Base-by-base conservation (phyloP, 768 basidiomycete species). In the Naematelia aurantialba region DNA sequence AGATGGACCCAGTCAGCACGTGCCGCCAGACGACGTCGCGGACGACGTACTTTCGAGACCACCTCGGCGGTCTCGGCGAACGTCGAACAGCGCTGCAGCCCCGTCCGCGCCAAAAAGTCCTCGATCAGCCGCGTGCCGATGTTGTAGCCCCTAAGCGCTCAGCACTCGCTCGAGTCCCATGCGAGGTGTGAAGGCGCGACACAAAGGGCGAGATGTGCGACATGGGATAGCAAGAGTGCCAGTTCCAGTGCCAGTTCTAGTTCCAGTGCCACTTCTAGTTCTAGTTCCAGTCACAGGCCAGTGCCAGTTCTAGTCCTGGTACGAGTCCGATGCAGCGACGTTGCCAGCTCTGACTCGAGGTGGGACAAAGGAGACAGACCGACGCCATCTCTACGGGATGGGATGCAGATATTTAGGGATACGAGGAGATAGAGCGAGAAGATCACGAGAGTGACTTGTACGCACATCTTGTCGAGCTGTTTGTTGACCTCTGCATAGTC, bases 91-190 rank as follows among this genome's bases (percentile, higher is more conserved):
- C 90, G 82, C n/a, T 89, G 90, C 19, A 96, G 75, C n/a, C 83
- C 85, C 62, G 91, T 92, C 73, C 89, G 85, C 22, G 96, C 94
- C 48, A 99, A 82, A 72, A 99, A 96, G 74, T 99, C 96, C 74
- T 99, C 96, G 58, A 99, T 96, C 55, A 99, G 79, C 39, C 96
- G 82, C 22, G 87, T 94, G 25, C 96, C 96, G 59, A 99, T 98
- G 74, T 93, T 96, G 78, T 96, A 97, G 2, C 96, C 96, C 94
- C 97, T 98, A 19, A 8, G 26, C 3, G 19, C 21, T 45, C n/a
- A 52, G 30, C 45, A 27, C n/a, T 21, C n/a, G 3, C 29, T 17
- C 19, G 4, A 14, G 52, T 27, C 21, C 14, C 39, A 39, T 22
- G 11, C 25, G 34, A 21, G 13, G 1, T 21, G 45, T 21, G n/a